Evolutionary conservation across 2,329 filamentous ascomycete species (phyloP).

Genomic region (Diaporthe helianthi): DNA sequence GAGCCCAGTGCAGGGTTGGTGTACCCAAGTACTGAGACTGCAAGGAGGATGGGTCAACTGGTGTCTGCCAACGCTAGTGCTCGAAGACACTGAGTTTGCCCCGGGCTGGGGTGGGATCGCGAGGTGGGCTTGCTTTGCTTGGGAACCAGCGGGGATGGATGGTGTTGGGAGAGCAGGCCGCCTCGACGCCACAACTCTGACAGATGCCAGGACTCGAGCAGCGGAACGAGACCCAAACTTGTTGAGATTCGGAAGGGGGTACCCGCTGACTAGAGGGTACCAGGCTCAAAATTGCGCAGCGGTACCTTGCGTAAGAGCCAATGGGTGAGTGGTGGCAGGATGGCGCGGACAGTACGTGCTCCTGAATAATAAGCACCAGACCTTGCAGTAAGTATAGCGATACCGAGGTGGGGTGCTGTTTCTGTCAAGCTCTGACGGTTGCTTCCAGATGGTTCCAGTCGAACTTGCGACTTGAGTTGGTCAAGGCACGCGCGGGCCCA

Average conservation of each 20-base stretch:
- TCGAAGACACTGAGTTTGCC: conserved; percentile 30
- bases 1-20: conserved; percentile 1
- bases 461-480: not conserved
- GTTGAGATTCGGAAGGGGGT: conserved; percentile 24
- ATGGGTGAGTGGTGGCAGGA: conserved; percentile 6
- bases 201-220: conserved; percentile 27
- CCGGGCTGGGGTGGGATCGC: conserved; percentile 30
- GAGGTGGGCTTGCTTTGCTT: conserved; percentile 29
- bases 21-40: conserved; percentile 19
- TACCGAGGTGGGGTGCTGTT: not conserved
- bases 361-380: not conserved
- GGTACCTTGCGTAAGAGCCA: conserved; percentile 16
- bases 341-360: conserved; percentile 15
- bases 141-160: conserved; percentile 26
- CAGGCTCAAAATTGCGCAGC: conserved; percentile 30
- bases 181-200: conserved; percentile 20
- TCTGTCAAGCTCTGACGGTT: not conserved
- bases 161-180: conserved; percentile 18
- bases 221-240: conserved; percentile 10
- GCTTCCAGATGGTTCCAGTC: not conserved
- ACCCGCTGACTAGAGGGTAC: conserved; percentile 22
- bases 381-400: not conserved
- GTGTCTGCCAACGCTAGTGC: conserved; percentile 17
- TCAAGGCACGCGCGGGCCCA: not conserved
- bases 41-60: conserved; percentile 20